Conservation (phyloP, 164 flowering plant species). For the Houttuynia cordata region DNA sequence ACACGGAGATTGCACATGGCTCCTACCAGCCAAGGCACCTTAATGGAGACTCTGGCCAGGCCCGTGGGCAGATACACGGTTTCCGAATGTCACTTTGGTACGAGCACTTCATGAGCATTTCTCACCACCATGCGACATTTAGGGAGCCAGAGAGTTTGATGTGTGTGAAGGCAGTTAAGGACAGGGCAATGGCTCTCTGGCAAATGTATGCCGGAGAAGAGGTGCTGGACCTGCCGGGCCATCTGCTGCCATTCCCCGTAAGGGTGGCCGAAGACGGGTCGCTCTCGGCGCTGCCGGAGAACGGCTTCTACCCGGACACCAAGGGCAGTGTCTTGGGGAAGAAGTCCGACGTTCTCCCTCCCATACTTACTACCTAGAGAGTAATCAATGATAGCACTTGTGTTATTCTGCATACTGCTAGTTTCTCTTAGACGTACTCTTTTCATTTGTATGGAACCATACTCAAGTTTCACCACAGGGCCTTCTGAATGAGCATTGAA, state of each 20-base stretch:
- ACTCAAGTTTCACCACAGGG: no score
- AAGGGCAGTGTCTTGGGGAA: conserved; percentile 45
- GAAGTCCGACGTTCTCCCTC: conserved; percentile 55
- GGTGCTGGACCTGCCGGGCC: conserved; percentile 73
- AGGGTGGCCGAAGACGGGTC: conserved; percentile 36
- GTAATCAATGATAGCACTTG: not conserved
- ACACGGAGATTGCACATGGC: conserved; percentile 91
- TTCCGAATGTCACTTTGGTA: conserved; percentile 83
- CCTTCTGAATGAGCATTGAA: no score
- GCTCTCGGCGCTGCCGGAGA: conserved; percentile 33
- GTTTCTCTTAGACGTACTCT: no score
- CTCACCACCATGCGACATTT: not conserved
- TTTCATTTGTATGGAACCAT: no score
- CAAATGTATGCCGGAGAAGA: conserved; percentile 38
- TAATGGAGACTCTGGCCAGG: conserved; percentile 2
- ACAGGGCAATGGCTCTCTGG: conserved; percentile 68
- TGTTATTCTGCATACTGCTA: no score
- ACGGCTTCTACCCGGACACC: conserved; percentile 68
- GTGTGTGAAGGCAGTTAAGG: conserved; percentile 35
- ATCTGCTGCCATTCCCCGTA: conserved; percentile 67
- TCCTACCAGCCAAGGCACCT: conserved; percentile 45
- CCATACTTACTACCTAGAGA: conserved; percentile 47
- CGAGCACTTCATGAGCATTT: conserved; percentile 50
- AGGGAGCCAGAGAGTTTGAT: conserved; percentile 15
- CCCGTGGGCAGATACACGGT: conserved; percentile 30